Evolutionary conservation across 345 rosid species (phyloP), one percentile per base, ranked within the genome.

Genomic region (Nasturtium officinale): DNA sequence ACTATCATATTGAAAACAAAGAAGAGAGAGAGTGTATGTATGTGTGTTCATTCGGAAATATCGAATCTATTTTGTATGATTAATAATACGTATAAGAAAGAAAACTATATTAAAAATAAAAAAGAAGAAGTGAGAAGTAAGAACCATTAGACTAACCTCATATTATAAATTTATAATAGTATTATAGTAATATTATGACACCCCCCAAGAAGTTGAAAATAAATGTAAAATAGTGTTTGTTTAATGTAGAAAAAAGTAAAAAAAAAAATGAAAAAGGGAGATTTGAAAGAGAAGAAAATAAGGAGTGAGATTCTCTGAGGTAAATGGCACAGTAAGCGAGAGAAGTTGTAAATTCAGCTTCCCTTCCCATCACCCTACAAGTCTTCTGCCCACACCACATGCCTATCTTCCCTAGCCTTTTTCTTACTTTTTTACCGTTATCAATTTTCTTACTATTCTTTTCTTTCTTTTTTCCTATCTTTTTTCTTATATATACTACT

Each of bases 371-470:
- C 71, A 72, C 43, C 61, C 51, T 59, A 59, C 54, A 20, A 64
- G 71, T 73, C 65, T 57, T 55, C 77, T 73, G 77, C 38, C 62
- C 0, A 45, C 0, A 63, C 33, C 71, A 73, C 77, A 73, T 73
- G 77, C 77, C 77, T 73, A 63, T 63, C 70, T 59, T 47, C 74
- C 28, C 0, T 65, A 55, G 40, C 65, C 57, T 63, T 72, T 72
- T 72, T 40, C 48, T 71, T 35, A 72, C 76, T 30, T 63, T 30
- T 63, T 72, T 72, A 72, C 77, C 77, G 77, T 72, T 72, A 72
- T 21, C 12, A 42, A 1, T 4, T 4, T 15, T 61, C 59, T 35
- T 57, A 45, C 33, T 32, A 15, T 69, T 57, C 5, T 9, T 65
- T 29, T 7, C 28, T 1, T 7, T 8, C n/a, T n/a, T n/a, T n/a